These are phyloP conservation scores for Yamadazyma diddensiae DNA, from an alignment of 1,139 yeast genomes.

Conservation along the genomic window DNA sequence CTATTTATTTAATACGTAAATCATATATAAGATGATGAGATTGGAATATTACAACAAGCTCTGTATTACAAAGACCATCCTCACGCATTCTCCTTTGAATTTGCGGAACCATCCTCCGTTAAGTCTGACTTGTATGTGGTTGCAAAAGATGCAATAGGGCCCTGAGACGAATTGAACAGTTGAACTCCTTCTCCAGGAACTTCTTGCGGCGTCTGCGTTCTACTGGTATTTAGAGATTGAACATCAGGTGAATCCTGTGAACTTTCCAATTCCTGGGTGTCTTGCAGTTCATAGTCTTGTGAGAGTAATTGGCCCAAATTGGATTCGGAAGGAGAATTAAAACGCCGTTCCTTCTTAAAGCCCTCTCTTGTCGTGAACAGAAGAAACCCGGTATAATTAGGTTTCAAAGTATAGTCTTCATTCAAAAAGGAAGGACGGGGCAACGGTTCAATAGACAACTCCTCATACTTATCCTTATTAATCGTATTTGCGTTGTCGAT, in stretches of 20 bases:
- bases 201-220: no score
- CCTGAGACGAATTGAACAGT: slow-evolving; percentile 2
- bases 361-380: slow-evolving; percentile 25
- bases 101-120: no score
- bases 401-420: slow-evolving; percentile 27
- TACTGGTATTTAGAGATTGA: no score
- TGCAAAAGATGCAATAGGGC: slow-evolving; percentile 8
- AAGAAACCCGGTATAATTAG: slow-evolving; percentile 30
- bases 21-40: no score
- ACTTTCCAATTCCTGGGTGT: neutral
- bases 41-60: no score
- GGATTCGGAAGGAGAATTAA: no score
- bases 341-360: slow-evolving; percentile 1
- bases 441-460: slow-evolving; percentile 22
- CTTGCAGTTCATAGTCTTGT: neutral
- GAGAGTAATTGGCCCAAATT: no score
- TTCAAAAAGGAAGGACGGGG: slow-evolving; percentile 33
- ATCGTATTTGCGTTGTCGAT: slow-evolving; percentile 27
- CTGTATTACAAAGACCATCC: no score
- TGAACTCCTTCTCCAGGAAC: no score
- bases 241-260: no score
- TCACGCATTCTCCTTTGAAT: no score
- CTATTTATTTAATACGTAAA: no score
- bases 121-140: slow-evolving; percentile 4
- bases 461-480: slow-evolving; percentile 9